These are phyloP conservation scores for Paraglomus occultum DNA, from an alignment of 192 early-diverging fungal species.

Conservation along the genomic window DNA sequence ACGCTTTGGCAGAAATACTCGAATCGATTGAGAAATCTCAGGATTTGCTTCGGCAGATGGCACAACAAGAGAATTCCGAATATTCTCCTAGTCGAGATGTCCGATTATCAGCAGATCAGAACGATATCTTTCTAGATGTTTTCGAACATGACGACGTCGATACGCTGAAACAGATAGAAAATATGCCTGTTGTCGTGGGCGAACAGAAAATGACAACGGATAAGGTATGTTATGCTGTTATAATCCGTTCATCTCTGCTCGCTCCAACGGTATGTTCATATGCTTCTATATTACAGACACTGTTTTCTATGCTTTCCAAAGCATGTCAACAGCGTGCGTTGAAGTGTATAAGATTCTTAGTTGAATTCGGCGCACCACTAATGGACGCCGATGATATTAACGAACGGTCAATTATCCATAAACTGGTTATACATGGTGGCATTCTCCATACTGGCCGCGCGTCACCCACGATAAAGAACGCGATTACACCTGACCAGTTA, in stretches of 20 bases:
- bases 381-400: slow-evolving; percentile 51
- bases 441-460: slow-evolving; percentile 27
- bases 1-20: slow-evolving; percentile 33
- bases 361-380: slow-evolving; percentile 34
- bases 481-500: not conserved
- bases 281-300: slow-evolving; percentile 4
- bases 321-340: slow-evolving; percentile 41
- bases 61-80: slow-evolving; percentile 16
- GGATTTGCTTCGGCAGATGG: slow-evolving; percentile 17
- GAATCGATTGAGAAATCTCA: slow-evolving; percentile 32
- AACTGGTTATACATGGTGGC: slow-evolving; percentile 49
- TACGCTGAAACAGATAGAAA: slow-evolving; percentile 31
- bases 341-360: slow-evolving; percentile 39
- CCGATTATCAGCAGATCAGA: slow-evolving; percentile 32
- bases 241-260: not conserved
- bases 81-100: slow-evolving; percentile 20
- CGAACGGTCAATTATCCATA: slow-evolving; percentile 60
- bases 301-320: slow-evolving; percentile 38
- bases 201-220: slow-evolving; percentile 24
- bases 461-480: not conserved
- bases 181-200: slow-evolving; percentile 21
- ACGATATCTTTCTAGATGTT: slow-evolving; percentile 35
- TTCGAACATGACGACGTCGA: slow-evolving; percentile 40
- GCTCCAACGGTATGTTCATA: slow-evolving; percentile 27
- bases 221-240: slow-evolving; percentile 1